These are phyloP conservation scores for Neurospora sp. DNA, from an alignment of 495 filamentous ascomycete species.

Conservation along the genomic window DNA sequence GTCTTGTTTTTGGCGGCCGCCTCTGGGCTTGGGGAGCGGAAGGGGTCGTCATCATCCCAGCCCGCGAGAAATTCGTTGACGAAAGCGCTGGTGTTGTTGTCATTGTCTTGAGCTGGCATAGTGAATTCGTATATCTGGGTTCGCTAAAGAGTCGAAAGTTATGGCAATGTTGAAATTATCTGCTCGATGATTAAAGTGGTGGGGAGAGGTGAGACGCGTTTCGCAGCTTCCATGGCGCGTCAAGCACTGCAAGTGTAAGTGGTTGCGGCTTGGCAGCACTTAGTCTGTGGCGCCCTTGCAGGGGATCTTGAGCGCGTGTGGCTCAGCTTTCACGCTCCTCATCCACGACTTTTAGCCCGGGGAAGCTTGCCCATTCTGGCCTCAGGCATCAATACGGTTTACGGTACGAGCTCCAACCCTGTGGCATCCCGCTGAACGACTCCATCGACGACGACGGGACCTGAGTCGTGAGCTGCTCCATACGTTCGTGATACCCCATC, in stretches of 20 bases:
- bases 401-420: conserved; percentile 7
- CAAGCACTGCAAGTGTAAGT: conserved; percentile 2
- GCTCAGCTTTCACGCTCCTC: background rate
- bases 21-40: conserved; percentile 22
- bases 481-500: conserved; percentile 13
- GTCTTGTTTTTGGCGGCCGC: conserved; percentile 13
- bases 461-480: conserved; percentile 6
- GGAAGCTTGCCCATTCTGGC: background rate
- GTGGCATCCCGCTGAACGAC: conserved; percentile 17
- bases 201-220: background rate
- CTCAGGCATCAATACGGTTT: conserved; percentile 13
- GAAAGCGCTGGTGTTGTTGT: background rate
- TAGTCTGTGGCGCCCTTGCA: background rate
- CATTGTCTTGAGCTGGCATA: background rate
- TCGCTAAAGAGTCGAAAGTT: background rate
- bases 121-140: background rate
- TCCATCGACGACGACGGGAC: conserved; percentile 16
- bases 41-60: conserved; percentile 25
- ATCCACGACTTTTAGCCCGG: background rate
- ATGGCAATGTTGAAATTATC: background rate
- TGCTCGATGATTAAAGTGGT: background rate
- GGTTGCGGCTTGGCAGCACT: conserved; percentile 1
- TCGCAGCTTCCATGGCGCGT: background rate
- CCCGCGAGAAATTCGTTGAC: conserved; percentile 4
- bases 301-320: background rate